Percentiles rank a stretch among this genome's conserved stretches.
phyloP scores from a whole-genome alignment of 495 filamentous ascomycete genomes.

The Bacidia gigantensis region DNA sequence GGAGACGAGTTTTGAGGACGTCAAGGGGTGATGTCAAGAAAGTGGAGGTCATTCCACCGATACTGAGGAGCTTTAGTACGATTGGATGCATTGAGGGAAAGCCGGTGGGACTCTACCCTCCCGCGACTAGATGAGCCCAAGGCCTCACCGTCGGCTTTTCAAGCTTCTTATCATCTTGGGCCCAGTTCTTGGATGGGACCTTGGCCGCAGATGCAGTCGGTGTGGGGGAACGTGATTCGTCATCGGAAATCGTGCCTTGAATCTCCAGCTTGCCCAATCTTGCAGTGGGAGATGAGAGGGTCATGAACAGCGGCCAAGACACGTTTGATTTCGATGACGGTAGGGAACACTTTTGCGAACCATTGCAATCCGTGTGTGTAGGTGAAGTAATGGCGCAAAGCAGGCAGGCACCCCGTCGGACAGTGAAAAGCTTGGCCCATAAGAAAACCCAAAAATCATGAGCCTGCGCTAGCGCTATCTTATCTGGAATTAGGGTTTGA shows the following conservation, averaged over 20 bases:
- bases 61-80: slow-evolving; percentile 30
- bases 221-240: too few relatives aligned
- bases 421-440: too few relatives aligned
- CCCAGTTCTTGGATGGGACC: too few relatives aligned
- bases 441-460: too few relatives aligned
- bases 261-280: slow-evolving; percentile 8
- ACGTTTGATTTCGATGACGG: background rate
- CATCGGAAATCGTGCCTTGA: too few relatives aligned
- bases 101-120: slow-evolving; percentile 48
- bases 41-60: slow-evolving; percentile 78
- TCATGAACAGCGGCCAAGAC: slow-evolving; percentile 11
- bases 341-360: background rate
- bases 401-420: too few relatives aligned
- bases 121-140: slow-evolving; percentile 81
- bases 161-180: too few relatives aligned
- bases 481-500: too few relatives aligned
- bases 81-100: background rate
- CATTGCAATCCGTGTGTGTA: background rate
- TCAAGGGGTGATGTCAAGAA: slow-evolving; percentile 80
- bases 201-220: too few relatives aligned
- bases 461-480: too few relatives aligned
- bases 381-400: too few relatives aligned
- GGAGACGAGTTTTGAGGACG: slow-evolving; percentile 78
- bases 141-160: too few relatives aligned
- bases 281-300: slow-evolving; percentile 7